A percentile compares a stretch with the other conserved stretches of the same genome.
Conservation (phyloP, 495 filamentous ascomycete genomes). For the Xylaria grammica region DNA sequence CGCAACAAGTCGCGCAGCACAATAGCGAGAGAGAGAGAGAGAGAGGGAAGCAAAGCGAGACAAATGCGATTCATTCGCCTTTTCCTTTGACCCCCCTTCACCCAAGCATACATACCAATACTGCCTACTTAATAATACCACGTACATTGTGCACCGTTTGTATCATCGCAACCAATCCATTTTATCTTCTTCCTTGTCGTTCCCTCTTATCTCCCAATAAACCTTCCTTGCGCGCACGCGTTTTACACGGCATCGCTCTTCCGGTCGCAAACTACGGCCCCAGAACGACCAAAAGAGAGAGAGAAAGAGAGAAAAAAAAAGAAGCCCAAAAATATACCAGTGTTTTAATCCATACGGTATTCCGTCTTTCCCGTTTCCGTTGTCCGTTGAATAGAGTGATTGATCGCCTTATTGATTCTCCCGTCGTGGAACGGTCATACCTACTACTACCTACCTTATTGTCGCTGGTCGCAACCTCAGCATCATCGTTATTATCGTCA, state of each 20-base stretch:
- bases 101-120: neutral
- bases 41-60: too few relatives aligned
- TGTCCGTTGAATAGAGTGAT: conserved; percentile 22
- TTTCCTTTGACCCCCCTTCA: neutral
- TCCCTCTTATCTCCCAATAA: conserved; percentile 10
- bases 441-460: neutral
- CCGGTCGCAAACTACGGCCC: conserved; percentile 18
- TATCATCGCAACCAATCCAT: conserved; percentile 14
- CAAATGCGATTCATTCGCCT: conserved; percentile 19
- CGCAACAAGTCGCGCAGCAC: conserved; percentile 20
- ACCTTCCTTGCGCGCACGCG: conserved; percentile 11
- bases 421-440: conserved; percentile 19
- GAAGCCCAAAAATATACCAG: conserved; percentile 12
- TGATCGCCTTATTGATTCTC: conserved; percentile 21
- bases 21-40: too few relatives aligned
- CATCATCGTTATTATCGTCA: neutral
- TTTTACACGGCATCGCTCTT: conserved; percentile 14
- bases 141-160: conserved; percentile 18
- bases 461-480: conserved; percentile 22
- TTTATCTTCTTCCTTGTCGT: conserved; percentile 17
- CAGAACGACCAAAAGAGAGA: neutral
- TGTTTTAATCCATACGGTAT: conserved; percentile 20
- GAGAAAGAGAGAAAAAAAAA: neutral
- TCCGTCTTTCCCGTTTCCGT: conserved; percentile 17
- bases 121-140: conserved; percentile 17